phyloP scores from a whole-genome alignment of 768 basidiomycete species.

The Hysterangium stoloniferum region DNA sequence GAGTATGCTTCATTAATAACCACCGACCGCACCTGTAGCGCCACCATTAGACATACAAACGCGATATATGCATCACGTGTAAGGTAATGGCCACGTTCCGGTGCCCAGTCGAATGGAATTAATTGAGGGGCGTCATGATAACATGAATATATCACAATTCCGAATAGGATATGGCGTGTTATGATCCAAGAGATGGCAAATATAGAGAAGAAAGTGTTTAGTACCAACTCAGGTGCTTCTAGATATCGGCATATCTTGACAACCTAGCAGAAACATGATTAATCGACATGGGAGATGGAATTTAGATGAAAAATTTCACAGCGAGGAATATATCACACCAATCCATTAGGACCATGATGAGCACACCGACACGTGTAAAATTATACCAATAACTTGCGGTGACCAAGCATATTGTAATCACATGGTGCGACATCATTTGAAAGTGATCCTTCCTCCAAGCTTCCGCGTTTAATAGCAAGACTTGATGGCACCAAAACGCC shows the following conservation, averaged over 20 bases:
- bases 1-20: not conserved
- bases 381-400: constrained; percentile 70
- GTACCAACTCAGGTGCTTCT: constrained; percentile 46
- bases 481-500: constrained; percentile 87
- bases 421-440: constrained; percentile 95
- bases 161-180: constrained; percentile 81
- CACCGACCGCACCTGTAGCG: constrained; percentile 47
- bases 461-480: constrained; percentile 89
- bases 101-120: constrained; percentile 52
- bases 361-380: constrained; percentile 82
- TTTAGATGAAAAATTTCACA: constrained; percentile 31
- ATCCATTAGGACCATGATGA: constrained; percentile 92
- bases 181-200: constrained; percentile 90
- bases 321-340: constrained; percentile 88
- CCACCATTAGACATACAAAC: constrained; percentile 50
- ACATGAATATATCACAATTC: constrained; percentile 57
- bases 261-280: constrained; percentile 35
- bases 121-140: constrained; percentile 42
- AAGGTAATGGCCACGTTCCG: constrained; percentile 47
- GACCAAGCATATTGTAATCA: constrained; percentile 81
- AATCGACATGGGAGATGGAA: not conserved
- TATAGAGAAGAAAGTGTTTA: constrained; percentile 67
- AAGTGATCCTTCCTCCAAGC: constrained; percentile 85
- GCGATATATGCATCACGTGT: constrained; percentile 34
- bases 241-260: constrained; percentile 95